Evolutionary conservation across 176 grass and related monocot species (phyloP).

Genomic region (Juncus effusus): DNA sequence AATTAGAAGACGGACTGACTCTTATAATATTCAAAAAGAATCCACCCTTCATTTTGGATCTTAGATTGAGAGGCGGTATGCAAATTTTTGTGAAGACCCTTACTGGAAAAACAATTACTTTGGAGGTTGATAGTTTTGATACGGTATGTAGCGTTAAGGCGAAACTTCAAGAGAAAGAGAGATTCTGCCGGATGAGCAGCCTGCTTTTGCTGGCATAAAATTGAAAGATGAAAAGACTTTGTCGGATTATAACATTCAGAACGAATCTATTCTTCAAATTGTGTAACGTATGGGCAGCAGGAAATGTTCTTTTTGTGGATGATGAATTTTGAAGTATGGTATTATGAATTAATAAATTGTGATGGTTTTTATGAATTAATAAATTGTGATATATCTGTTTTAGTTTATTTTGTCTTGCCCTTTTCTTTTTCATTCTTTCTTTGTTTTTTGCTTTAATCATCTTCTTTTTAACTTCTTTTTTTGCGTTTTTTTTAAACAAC

Average conservation of each 20-base stretch:
- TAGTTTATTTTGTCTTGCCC: too few relatives aligned
- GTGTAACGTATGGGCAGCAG: constrained; percentile 16
- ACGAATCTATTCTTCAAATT: constrained; percentile 16
- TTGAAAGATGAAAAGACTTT: constrained; percentile 5
- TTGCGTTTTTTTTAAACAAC: too few relatives aligned
- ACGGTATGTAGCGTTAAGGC: constrained; percentile 27
- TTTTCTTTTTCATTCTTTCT: too few relatives aligned
- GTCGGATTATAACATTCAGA: constrained; percentile 21
- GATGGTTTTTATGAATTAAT: too few relatives aligned
- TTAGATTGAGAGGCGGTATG: constrained; percentile 25
- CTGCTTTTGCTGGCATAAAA: constrained; percentile 9
- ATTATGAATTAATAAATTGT: too few relatives aligned
- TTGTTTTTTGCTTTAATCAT: too few relatives aligned
- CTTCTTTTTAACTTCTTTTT: too few relatives aligned
- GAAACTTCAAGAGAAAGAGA: constrained; percentile 32
- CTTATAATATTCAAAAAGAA: constrained; percentile 69
- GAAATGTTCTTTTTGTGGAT: too few relatives aligned
- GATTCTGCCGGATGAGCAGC: constrained; percentile 14
- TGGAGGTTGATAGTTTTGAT: constrained; percentile 27
- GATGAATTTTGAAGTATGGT: too few relatives aligned
- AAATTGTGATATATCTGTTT: too few relatives aligned
- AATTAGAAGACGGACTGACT: constrained; percentile 58
- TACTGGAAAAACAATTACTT: constrained; percentile 35
- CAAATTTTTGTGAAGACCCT: constrained; percentile 36
- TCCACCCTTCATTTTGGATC: neutral